Percentiles rank a stretch among this genome's conserved stretches.
These are phyloP conservation scores for Dactylonectria macrodidyma DNA, from an alignment of 2,329 filamentous ascomycete genomes.

Conservation along the genomic window DNA sequence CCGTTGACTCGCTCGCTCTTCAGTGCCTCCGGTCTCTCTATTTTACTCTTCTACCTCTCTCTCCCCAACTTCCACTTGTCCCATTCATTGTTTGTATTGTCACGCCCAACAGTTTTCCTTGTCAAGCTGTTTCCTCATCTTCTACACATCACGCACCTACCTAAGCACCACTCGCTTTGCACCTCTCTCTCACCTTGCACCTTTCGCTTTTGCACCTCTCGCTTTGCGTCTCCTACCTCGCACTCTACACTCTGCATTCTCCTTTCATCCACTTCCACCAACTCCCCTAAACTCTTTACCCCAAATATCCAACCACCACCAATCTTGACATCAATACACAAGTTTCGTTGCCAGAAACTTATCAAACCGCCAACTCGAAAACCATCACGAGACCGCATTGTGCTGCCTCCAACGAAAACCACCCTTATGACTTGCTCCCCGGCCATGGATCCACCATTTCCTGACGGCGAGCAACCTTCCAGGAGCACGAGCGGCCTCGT, in stretches of 20 bases:
- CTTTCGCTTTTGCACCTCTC: no score
- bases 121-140: conserved; percentile 30
- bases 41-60: neutral
- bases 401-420: conserved; percentile 34
- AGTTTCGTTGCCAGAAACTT: conserved; percentile 36
- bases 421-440: conserved; percentile 32
- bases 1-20: no score
- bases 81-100: conserved; percentile 50
- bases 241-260: no score
- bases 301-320: no score
- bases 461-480: conserved; percentile 46
- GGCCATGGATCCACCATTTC: conserved; percentile 49
- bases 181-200: neutral
- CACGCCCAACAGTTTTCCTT: conserved; percentile 40
- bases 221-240: no score
- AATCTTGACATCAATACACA: conserved; percentile 18
- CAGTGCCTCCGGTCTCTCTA: no score
- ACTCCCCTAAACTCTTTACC: no score
- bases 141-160: conserved; percentile 12
- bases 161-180: neutral
- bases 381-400: conserved; percentile 41
- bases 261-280: no score
- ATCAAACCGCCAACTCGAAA: conserved; percentile 40
- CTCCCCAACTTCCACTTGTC: conserved; percentile 38
- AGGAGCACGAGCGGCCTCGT: conserved; percentile 52